These are phyloP conservation scores for Phialophora chinensis DNA, from an alignment of 2,329 filamentous ascomycete species.

Conservation along the genomic window DNA sequence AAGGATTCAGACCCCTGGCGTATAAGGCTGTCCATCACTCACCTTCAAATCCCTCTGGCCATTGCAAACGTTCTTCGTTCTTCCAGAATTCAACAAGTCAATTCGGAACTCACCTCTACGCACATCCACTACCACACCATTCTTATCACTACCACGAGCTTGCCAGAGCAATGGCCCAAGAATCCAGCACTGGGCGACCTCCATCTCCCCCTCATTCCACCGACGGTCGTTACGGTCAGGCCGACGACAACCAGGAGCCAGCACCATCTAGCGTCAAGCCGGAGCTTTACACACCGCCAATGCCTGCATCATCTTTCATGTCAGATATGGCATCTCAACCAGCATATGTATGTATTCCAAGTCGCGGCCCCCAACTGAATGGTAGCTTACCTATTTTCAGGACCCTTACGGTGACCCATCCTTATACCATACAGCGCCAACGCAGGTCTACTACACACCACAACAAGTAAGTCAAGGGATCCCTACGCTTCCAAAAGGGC, in stretches of 20 bases:
- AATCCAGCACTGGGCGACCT: constrained; percentile 24
- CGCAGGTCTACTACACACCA: constrained; percentile 32
- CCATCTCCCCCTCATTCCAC: constrained; percentile 38
- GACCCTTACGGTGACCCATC: constrained; percentile 38
- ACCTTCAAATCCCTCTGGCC: background rate
- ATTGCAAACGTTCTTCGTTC: background rate
- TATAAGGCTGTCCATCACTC: constrained; percentile 16
- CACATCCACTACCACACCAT: background rate
- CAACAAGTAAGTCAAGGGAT: constrained; percentile 31
- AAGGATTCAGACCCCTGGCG: background rate
- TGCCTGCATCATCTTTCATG: constrained; percentile 25
- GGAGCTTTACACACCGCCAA: constrained; percentile 34
- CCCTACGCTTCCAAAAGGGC: background rate
- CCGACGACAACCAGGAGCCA: constrained; percentile 21
- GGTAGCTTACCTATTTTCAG: constrained; percentile 30
- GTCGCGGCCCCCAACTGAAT: background rate
- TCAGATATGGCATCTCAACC: constrained; percentile 19
- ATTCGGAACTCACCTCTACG: background rate
- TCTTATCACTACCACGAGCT: constrained; percentile 4
- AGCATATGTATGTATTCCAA: constrained; percentile 34
- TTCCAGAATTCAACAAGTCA: background rate
- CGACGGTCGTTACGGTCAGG: constrained; percentile 31
- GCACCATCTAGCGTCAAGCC: constrained; percentile 15
- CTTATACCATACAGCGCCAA: constrained; percentile 33
- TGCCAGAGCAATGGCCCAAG: constrained; percentile 27